Evolutionary conservation across 1,139 yeast genomes (phyloP), one percentile per base, ranked within the genome.

Genomic region (Yamadazyma conglobata): DNA sequence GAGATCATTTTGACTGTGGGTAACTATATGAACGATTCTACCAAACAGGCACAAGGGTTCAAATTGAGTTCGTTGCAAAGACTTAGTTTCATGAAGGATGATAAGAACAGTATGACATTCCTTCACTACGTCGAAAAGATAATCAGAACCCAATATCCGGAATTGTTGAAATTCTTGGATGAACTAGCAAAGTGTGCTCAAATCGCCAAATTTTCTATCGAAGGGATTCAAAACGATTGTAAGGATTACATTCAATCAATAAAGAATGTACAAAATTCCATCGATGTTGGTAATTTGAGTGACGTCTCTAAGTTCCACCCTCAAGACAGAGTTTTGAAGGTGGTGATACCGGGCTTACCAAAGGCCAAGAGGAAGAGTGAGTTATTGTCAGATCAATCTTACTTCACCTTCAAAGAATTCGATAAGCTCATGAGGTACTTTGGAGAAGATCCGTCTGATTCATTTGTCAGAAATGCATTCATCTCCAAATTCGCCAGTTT

Each of bases 31-130:
- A 84, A 84, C 50, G 89, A 83, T 47, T 65, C 79, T 6, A 70
- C 86, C 2, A 83, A 83, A 43, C 89, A 83, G 52, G 91, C 93
- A 0, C 79, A 73, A 42, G 94, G 94, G 31, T 84, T 84, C 61
- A 82, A 79, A 47, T 68, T 83, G 46, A 72, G 78, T 34, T 81
- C 93, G 1, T 68, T 84, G 37, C 93, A 80, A 52, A 63, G 93
- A 49, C 66, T 84, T 40, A 76, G 83, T 25, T 83, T 83, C 46
- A 77, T 83, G 66, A 84, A 84, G 43, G 91, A 83, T 52, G 81
- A 79, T 34, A 80, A 79, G 44, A 83, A 83, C 50, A 77, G 83
- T 40, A 79, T 79, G 77, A 79, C 91, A 0, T 84, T 84, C 47
- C 64, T 84, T 44, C 89, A 84, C 48, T 83, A 82, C 50, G 87